Evolutionary conservation across 805 yeast genomes (phyloP), one percentile per base, ranked within the genome.

Genomic region (Komagataella ulmi): DNA sequence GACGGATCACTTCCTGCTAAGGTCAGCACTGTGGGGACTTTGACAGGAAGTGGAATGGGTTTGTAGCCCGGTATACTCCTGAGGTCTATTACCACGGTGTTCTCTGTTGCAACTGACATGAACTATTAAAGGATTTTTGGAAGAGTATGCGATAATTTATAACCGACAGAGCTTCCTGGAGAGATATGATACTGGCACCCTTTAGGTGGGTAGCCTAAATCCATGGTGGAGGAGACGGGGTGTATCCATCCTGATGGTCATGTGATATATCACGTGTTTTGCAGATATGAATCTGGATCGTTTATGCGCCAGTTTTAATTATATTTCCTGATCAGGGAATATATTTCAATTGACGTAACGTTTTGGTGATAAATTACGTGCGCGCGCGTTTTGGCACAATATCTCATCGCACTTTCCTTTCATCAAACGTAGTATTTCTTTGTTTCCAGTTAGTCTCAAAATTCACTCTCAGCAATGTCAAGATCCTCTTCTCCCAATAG

Each of bases 1-100:
- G 93, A 83, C 46, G 82, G 77, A 62, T 88, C 97, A 0, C 91
- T 83, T 0, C 96, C 96, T 2, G 89, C 88, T 47, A 76, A 67
- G 0, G 77, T 70, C 53, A 76, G 59, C 1, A 76, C 78, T 1
- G 70, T 66, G 2, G 72, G 70, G 19, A 72, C n/a, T 30, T 12
- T 30, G 40, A 30, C 40, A 4, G 40, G 2, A 4, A 10, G 40
- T 30, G 40, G n/a, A 30, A 30, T 4, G 14, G 40, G 40, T 8
- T 30, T 10, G 40, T 30, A 4, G 14, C 40, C 40, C 14, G 40
- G 40, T 30, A 30, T 14, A 30, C 40, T 30, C 14, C 40, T 30
- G 10, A 30, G 40, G 40, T 30, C 40, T 30, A 30, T 14, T 30
- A 30, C 14, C 6, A 30, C 40, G 8, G 40, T 30, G 40, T 30